Conservation (phyloP, 1,284 basidiomycete genomes). For the Cutaneotrichosporon mucoides region DNA sequence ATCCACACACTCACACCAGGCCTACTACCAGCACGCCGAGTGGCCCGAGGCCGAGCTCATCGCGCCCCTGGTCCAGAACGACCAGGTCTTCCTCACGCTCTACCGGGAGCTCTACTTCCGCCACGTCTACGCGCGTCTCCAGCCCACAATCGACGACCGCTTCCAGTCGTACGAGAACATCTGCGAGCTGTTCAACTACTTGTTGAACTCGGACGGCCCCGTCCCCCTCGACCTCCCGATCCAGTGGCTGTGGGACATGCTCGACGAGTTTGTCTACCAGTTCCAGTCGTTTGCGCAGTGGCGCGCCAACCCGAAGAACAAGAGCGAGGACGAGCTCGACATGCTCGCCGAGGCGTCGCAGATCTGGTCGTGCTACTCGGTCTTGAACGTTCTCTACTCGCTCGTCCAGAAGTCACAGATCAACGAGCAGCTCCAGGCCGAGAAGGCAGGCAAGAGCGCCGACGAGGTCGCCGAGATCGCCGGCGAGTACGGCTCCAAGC, state of each 20-base stretch:
- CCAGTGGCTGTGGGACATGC: slow-evolving; percentile 98
- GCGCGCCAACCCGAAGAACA: slow-evolving; percentile 76
- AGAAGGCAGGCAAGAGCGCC: slow-evolving; percentile 68
- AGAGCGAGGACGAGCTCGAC: slow-evolving; percentile 82
- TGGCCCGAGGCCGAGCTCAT: slow-evolving; percentile 98
- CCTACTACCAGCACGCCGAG: slow-evolving; percentile 88
- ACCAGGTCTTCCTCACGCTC: slow-evolving; percentile 90
- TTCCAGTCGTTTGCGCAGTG: slow-evolving; percentile 94
- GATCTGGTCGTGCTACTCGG: slow-evolving; percentile 95
- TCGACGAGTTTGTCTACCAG: slow-evolving; percentile 99
- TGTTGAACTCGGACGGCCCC: slow-evolving; percentile 89
- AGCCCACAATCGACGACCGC: slow-evolving; percentile 93
- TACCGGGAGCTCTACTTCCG: slow-evolving; percentile 65
- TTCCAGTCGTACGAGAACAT: slow-evolving; percentile 99
- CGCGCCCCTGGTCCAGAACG: slow-evolving; percentile 87
- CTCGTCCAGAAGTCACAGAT: slow-evolving; percentile 95
- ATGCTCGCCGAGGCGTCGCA: slow-evolving; percentile 71
- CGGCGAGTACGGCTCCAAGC: slow-evolving; percentile 84
- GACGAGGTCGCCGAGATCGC: slow-evolving; percentile 81
- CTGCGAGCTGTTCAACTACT: slow-evolving; percentile 96
- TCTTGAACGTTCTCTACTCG: slow-evolving; percentile 95
- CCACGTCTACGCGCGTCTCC: slow-evolving; percentile 91
- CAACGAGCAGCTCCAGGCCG: slow-evolving; percentile 85
- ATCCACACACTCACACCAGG: slow-evolving; percentile 54
- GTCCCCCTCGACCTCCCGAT: slow-evolving; percentile 88